Evolutionary conservation across 1,139 yeast species (phyloP), one percentile per base, ranked within the genome.

Genomic region (Debaryomyces fabryi): DNA sequence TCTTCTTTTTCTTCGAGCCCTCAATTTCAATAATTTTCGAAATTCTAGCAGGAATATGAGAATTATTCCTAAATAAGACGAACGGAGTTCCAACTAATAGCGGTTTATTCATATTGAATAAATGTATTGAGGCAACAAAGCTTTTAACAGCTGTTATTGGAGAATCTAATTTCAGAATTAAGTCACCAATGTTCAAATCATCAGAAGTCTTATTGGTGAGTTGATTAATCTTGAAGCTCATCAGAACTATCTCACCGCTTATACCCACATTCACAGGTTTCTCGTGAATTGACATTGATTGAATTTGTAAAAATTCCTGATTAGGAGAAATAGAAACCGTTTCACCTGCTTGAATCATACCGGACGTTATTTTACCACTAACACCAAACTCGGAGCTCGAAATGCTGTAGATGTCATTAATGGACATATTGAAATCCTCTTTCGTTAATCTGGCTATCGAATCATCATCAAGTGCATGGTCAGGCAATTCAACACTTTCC

Each of bases 21-120:
- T 59, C 77, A 15, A 84, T 65, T 12, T 81, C 75, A 5, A 83
- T 57, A 42, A 92, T 78, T 55, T 80, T 81, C 34, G 77, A 62
- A 27, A 92, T 71, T 57, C 86, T 81, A 3, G 92, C 93, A 3
- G 96, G 91, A 36, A 83, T 82, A 49, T 87, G 87, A 41, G 85
- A 78, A 49, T 90, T 86, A 54, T 96, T 96, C 56, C 96, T 79
- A 68, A 92, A 92, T 46, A 91, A 66, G 38, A 92, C 82, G 56
- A 93, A 79, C 42, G 95, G 88, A 1, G 96, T 80, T 4, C 99
- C 98, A 5, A 86, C 83, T 38, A 93, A 71, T 45, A 93, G 67
- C 1, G 99, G 99, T 57, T 79, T 76, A 43, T 77, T 74, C 68
- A 88, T 69, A 51, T 88, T 85, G 65, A 92, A 93, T 34, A 91